phyloP scores from a whole-genome alignment of 441 rosid species.

The Flueggea neowawraea region DNA sequence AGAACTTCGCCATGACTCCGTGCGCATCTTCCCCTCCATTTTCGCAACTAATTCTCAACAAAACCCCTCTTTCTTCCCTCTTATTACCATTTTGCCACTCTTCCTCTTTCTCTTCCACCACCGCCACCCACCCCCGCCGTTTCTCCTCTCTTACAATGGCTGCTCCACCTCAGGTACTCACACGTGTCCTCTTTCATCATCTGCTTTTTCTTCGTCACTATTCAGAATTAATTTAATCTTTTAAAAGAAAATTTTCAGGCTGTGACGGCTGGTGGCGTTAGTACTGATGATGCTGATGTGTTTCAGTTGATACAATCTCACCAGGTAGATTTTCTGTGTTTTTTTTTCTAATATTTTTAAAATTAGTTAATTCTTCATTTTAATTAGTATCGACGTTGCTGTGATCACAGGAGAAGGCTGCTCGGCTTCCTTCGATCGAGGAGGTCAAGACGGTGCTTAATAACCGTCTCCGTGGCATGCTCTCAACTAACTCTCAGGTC shows the following conservation, averaged over 20 bases:
- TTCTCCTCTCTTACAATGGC: conserved; percentile 48
- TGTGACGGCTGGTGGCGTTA: conserved; percentile 44
- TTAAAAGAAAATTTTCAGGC: conserved; percentile 31
- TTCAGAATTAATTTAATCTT: neutral
- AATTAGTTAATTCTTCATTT: neutral
- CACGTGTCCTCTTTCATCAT: conserved; percentile 15
- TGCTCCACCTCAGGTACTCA: conserved; percentile 50
- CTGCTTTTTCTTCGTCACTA: neutral
- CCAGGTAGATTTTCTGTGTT: conserved; percentile 41
- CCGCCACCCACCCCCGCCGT: conserved; percentile 17
- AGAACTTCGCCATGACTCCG: conserved; percentile 19
- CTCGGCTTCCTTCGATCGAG: conserved; percentile 75
- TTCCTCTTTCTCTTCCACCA: too few species aligned
- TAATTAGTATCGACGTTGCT: conserved; percentile 6
- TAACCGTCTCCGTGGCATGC: conserved; percentile 75
- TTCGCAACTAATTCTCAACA: conserved; percentile 19
- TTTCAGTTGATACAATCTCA: conserved; percentile 71
- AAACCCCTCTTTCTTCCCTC: conserved; percentile 17
- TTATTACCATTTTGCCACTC: conserved; percentile 26
- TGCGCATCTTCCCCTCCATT: conserved; percentile 20
- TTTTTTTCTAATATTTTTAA: neutral
- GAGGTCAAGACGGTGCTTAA: conserved; percentile 71
- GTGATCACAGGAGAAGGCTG: conserved; percentile 64
- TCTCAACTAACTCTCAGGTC: neutral
- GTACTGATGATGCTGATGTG: conserved; percentile 35